Evolutionary conservation across 345 rosid genomes (phyloP).

Genomic region (Populus tremula): DNA sequence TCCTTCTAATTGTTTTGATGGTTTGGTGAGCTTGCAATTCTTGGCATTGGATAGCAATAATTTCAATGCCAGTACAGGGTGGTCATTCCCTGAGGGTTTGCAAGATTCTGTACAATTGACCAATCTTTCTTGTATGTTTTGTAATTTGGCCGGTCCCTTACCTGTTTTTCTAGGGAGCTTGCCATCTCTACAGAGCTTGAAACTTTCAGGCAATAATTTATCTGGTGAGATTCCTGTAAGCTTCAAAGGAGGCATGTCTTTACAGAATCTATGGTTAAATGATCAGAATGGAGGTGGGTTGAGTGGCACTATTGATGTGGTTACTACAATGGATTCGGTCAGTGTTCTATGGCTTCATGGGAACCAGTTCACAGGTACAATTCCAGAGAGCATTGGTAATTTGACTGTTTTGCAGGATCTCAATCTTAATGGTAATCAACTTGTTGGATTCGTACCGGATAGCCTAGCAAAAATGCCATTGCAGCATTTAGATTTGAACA

Average conservation of each 20-base stretch:
- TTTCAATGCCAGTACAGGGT: conserved; percentile 54
- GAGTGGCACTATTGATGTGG: conserved; percentile 55
- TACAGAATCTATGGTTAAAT: conserved; percentile 63
- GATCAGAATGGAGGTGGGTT: conserved; percentile 51
- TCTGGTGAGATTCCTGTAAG: conserved; percentile 55
- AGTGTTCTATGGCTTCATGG: conserved; percentile 76
- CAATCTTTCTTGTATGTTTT: conserved; percentile 56
- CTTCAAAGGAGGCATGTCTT: conserved; percentile 34
- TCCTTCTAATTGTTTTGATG: conserved; percentile 57
- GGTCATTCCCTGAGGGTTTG: conserved; percentile 57
- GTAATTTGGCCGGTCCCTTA: conserved; percentile 62
- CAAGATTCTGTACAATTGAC: conserved; percentile 49
- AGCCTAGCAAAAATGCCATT: conserved; percentile 47
- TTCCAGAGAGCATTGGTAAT: conserved; percentile 56
- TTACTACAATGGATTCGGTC: conserved; percentile 49
- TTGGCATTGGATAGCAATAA: conserved; percentile 61
- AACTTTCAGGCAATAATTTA: conserved; percentile 48
- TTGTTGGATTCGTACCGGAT: conserved; percentile 62
- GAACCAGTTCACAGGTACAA: conserved; percentile 61
- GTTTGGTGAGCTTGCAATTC: conserved; percentile 43
- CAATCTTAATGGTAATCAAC: conserved; percentile 51
- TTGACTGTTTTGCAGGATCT: conserved; percentile 52
- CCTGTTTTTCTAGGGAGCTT: conserved; percentile 65
- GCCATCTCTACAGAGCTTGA: conserved; percentile 48
- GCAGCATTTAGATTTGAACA: conserved; percentile 56